Evolutionary conservation across 1,284 basidiomycete genomes (phyloP), one percentile per base, ranked within the genome.

Genomic region (Moesziomyces sp.): DNA sequence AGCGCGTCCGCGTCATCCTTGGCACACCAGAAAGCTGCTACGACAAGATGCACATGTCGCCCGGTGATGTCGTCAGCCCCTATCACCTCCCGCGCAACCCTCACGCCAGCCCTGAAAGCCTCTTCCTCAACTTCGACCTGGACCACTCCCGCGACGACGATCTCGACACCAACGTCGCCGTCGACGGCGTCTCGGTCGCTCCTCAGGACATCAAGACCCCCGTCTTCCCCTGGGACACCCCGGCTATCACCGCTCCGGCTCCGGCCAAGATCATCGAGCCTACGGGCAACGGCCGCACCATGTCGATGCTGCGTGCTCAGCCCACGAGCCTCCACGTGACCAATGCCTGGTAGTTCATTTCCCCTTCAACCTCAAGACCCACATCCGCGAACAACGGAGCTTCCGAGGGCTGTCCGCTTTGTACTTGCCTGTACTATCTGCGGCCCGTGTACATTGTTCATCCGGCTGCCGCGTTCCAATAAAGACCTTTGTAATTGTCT

Each of bases 11-110:
- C 5, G 59, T 68, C 19, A 62, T 68, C 43, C 46, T 62, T 18
- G 59, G 59, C 6, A 51, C 65, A 5, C 65, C 65, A 3, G 42
- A 53, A 1, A 43, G 38, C 58, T n/a, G n/a, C 34, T 28, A 34
- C 51, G 38, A 40, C 38, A 38, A 46, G 28, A 40, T 56, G 14
- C 43, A 38, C 54, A 50, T 65, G 50, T 54, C 52, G 7, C 69
- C 69, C 0, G 69, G 69, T 2, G 69, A 72, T 40, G 28, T 56
- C 8, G 52, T 62, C 1, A 52, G 47, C 8, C 69, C 69, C 8
- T 72, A 48, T 52, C 58, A 58, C 46, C 34, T 72, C 28, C 69
- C 69, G 1, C 23, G 14, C 16, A 66, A 72, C 46, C 69, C 69
- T 0, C 40, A 66, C 10, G 38, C 62, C 5, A 51, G 42, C n/a